A percentile compares a stretch with the other conserved stretches of the same genome.
phyloP scores from a whole-genome alignment of 164 flowering plant genomes.

The Stephania japonica region DNA sequence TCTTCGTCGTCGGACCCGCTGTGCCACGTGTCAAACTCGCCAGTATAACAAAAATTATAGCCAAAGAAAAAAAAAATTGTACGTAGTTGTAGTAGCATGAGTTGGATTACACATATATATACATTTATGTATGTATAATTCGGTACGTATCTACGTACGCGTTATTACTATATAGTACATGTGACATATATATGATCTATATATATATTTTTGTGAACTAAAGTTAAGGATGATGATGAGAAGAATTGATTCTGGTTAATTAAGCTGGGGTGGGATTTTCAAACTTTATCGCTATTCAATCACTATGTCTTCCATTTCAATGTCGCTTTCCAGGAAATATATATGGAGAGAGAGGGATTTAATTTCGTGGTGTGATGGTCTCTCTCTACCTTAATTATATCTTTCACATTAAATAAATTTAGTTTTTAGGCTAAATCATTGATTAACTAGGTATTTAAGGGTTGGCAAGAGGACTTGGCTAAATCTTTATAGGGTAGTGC shows the following conservation, averaged over 20 bases:
- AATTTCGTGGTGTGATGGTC: constrained; percentile 10
- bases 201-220: constrained; percentile 4
- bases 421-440: not conserved
- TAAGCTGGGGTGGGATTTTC: constrained; percentile 34
- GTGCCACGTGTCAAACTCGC: constrained; percentile 39
- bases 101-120: constrained; percentile 1
- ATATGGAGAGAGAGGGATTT: not conserved
- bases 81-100: not conserved
- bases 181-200: not conserved
- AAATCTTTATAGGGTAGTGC: too few species aligned
- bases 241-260: not conserved
- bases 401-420: not conserved
- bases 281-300: constrained; percentile 24
- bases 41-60: constrained; percentile 24
- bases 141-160: not conserved
- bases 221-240: not conserved
- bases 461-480: not conserved
- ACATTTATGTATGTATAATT: not conserved
- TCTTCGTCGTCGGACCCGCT: constrained; percentile 55
- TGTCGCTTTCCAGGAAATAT: constrained; percentile 3
- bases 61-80: too few species aligned
- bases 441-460: not conserved
- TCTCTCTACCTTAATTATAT: constrained; percentile 7
- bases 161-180: not conserved
- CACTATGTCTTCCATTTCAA: constrained; percentile 27